Percentiles rank a stretch among this genome's conserved stretches.
These are phyloP conservation scores for Ophiostoma ulmi DNA, from an alignment of 2,329 filamentous ascomycete species.

Conservation along the genomic window DNA sequence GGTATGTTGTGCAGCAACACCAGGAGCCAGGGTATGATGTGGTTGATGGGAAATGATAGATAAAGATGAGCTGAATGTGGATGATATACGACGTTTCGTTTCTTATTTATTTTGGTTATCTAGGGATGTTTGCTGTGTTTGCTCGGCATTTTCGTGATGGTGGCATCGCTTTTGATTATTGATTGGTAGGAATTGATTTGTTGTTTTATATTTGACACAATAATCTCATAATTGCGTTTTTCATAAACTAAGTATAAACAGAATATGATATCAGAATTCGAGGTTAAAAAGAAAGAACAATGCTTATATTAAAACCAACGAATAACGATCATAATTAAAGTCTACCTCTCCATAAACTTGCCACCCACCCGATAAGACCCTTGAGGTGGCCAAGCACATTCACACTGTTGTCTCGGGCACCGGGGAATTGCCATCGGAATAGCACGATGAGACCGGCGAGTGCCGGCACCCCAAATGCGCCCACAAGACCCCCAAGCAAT, in stretches of 20 bases:
- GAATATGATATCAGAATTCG: too few species aligned
- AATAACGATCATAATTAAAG: too few species aligned
- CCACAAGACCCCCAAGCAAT: conserved; percentile 45
- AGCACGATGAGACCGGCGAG: conserved; percentile 26
- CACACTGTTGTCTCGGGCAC: neutral
- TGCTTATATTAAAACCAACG: too few species aligned
- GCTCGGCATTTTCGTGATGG: neutral
- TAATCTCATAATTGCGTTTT: too few species aligned
- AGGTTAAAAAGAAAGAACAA: too few species aligned
- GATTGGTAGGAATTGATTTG: too few species aligned
- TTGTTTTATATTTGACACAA: too few species aligned
- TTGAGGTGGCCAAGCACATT: neutral
- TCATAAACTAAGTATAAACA: too few species aligned
- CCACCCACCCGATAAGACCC: conserved; percentile 5
- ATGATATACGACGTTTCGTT: neutral
- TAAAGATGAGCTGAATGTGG: neutral
- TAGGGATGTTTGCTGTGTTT: neutral
- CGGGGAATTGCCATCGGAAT: conserved; percentile 20
- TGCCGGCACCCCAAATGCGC: conserved; percentile 30
- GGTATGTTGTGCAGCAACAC: conserved; percentile 5
- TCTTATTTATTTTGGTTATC: neutral
- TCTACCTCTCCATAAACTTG: neutral
- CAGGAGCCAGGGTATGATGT: neutral
- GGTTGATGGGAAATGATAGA: neutral
- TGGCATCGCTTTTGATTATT: too few species aligned